Conservation (phyloP, 2,329 filamentous ascomycete genomes). For the Penicillium thymicola region DNA sequence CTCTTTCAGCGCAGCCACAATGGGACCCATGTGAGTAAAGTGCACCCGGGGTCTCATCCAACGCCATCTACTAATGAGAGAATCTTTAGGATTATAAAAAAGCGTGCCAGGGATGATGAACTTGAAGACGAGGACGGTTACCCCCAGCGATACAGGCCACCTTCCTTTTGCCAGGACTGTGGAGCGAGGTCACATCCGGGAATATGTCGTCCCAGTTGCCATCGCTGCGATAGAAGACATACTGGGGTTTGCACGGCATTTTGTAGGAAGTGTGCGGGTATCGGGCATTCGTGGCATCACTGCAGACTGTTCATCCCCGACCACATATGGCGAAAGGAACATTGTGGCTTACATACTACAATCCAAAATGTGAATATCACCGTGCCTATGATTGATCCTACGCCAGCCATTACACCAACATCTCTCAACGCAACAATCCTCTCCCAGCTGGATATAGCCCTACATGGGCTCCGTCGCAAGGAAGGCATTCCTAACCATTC, state of each 20-base stretch:
- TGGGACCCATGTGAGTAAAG: background rate
- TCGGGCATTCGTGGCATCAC: background rate
- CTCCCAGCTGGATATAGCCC: background rate
- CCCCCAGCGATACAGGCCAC: background rate
- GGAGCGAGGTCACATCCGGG: background rate
- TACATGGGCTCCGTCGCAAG: background rate
- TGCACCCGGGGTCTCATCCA: background rate
- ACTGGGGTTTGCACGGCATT: background rate
- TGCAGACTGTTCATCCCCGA: background rate
- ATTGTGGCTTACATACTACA: rapidly evolving
- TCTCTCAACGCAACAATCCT: background rate
- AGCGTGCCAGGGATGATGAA: background rate
- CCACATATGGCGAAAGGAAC: background rate
- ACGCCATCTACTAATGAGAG: background rate
- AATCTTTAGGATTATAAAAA: background rate
- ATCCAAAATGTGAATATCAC: background rate
- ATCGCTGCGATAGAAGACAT: background rate
- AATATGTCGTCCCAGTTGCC: background rate
- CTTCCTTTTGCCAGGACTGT: background rate
- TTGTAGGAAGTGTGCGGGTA: background rate
- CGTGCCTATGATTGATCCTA: background rate
- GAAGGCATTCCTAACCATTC: background rate
- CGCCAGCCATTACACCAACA: background rate
- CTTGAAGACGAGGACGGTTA: background rate
- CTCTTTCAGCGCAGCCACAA: background rate